Base-by-base conservation (phyloP, 202 grass and related monocot genomes). In the Carex arenaria region DNA sequence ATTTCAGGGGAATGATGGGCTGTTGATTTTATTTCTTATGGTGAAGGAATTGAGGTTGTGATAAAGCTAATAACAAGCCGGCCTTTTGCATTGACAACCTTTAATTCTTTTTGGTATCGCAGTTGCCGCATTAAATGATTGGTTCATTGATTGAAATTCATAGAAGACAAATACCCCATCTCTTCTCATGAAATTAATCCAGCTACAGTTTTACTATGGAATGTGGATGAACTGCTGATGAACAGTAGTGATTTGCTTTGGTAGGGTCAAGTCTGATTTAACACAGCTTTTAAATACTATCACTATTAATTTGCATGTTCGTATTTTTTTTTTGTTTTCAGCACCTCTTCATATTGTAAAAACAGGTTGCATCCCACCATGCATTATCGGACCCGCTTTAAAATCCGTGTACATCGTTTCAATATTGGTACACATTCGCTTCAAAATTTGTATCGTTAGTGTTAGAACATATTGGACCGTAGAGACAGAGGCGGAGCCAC, bases 1-100 rank as follows among this genome's bases (percentile, higher is more conserved):
- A 92, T 87, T 89, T 90, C 80, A 13, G 83, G 26, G 70, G 80
- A 82, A 86, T 89, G 89, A 94, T 94, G 91, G 89, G 80, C 88
- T 81, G 30, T 81, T 78, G 45, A 86, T 86, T 89, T 86, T 87
- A 89, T 92, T 94, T 60, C 85, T 47, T 49, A 47, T 69, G 85
- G 63, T 71, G 89, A 84, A 62, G 59, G 34, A 19, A 84, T 86
- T 85, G 42, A 23, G 6, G 84, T n/a, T 82, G 90, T 91, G 85
- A 86, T 36, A 85, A 89, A 89, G 87, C 71, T 65, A 26, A 26
- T 34, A 87, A 79, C 66, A 89, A 88, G 78, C 60, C 84, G 84
- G 72, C 90, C 20, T 94, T 94, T 76, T 22, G 76, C 82, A 89
- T 88, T 74, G 87, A 88, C 88, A 85, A 49, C 22, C 19, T 77